Base-by-base conservation (phyloP, 2,329 filamentous ascomycete species). In the Verticillium zaregamsianum region DNA sequence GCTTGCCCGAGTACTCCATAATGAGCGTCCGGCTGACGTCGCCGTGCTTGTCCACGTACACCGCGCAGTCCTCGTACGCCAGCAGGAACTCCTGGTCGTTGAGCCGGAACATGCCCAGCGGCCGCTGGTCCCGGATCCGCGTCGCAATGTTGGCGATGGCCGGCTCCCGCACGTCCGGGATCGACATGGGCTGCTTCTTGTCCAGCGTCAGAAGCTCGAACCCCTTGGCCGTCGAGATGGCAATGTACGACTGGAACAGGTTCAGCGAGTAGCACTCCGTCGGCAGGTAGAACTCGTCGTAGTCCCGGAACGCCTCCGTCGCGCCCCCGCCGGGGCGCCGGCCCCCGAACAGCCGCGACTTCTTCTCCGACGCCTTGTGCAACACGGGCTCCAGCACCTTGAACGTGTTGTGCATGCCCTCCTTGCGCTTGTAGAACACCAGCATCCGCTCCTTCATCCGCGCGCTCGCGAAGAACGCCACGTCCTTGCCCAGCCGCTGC, bases 231-330 rank as follows among this genome's bases (percentile, higher is more conserved):
- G 94, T 98, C 23, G 92, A 89, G 57, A 99, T 92, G 11, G 95
- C 92, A 59, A 99, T 90, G 64, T 93, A 96, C 0, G 90, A 92
- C 73, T 97, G 92, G 85, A 98, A 99, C 59, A 99, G 86, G 75
- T 97, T 98, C 72, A 99, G 90, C 57, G 91, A 92, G 75, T 90
- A 97, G 74, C 93, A 97, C 73, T 99, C 96, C 2, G 91, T 90
- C 0, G 95, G 95, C 68, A 99, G 93, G 77, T 98, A 99, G 77
- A 99, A 99, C 68, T 98, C 95, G 78, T 99, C 95, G 73, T 93
- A 99, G 72, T 99, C 95, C 65, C 95, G 90, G 87, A 98, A 99
- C 69, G 94, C 94, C 69, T 99, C 95, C 0, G 94, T 97, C 63
- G 86, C 88, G 23, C 92, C 92, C 33, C 84, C 82, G 11, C 85